These are phyloP conservation scores for Atkinsonella hypoxylon DNA, from an alignment of 2,329 filamentous ascomycete genomes.

Conservation along the genomic window DNA sequence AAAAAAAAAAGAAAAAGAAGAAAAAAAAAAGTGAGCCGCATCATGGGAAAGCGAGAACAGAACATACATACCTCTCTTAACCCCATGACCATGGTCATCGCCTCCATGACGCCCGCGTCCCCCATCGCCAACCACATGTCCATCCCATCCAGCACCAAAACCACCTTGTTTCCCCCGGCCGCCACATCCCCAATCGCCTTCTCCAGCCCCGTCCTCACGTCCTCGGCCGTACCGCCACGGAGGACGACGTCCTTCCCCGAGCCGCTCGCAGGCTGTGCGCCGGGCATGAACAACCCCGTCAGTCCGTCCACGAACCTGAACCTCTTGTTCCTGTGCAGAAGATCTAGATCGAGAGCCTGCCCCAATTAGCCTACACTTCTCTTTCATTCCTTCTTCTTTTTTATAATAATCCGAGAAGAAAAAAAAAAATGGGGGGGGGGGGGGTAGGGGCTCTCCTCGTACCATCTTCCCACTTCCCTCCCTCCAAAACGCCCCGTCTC, in stretches of 20 bases:
- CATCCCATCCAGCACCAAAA: constrained; percentile 55
- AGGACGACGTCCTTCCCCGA: constrained; percentile 15
- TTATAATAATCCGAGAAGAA: not conserved
- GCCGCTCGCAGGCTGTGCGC: constrained; percentile 15
- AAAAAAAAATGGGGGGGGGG: not conserved
- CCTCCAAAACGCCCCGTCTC: constrained; percentile 68
- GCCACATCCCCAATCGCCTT: constrained; percentile 25
- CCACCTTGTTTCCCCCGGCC: constrained; percentile 20
- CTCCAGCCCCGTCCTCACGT: constrained; percentile 27
- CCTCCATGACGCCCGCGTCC: constrained; percentile 27
- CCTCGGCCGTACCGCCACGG: constrained; percentile 19
- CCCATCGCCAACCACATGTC: constrained; percentile 53
- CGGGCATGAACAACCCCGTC: constrained; percentile 37
- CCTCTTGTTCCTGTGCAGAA: constrained; percentile 40
- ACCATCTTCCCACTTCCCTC: constrained; percentile 58
- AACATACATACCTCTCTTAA: constrained; percentile 47
- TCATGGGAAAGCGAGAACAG: too few relatives aligned
- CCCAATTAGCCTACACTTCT: too few relatives aligned
- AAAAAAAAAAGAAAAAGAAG: not conserved
- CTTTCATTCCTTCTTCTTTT: too few relatives aligned
- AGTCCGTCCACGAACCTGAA: constrained; percentile 71
- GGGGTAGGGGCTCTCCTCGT: constrained; percentile 5
- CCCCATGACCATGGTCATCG: constrained; percentile 45
- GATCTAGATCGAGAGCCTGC: constrained; percentile 60
- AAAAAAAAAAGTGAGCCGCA: not conserved